A percentile compares a stretch with the other conserved stretches of the same genome.
phyloP scores from a whole-genome alignment of 768 basidiomycete species.

The Mycena polygramma region DNA sequence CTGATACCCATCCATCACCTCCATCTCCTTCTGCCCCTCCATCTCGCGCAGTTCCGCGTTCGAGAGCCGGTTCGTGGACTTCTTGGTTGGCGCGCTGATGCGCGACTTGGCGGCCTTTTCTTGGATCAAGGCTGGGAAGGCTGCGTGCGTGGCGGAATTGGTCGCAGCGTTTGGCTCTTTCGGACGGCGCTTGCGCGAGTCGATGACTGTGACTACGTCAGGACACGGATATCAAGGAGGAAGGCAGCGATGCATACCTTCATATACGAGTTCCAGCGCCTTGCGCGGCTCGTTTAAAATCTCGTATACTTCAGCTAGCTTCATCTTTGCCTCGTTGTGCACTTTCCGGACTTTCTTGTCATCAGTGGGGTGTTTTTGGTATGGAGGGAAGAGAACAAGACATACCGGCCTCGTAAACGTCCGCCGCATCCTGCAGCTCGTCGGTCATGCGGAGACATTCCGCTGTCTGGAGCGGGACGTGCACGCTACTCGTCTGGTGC shows the following conservation, averaged over 20 bases:
- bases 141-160: not conserved
- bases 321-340: slow-evolving; percentile 88
- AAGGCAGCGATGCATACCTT: slow-evolving; percentile 64
- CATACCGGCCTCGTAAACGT: slow-evolving; percentile 87
- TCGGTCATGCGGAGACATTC: slow-evolving; percentile 85
- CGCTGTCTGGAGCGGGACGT: slow-evolving; percentile 82
- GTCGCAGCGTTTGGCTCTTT: slow-evolving; percentile 39
- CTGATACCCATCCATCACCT: slow-evolving; percentile 69
- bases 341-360: slow-evolving; percentile 71
- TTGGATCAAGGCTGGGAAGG: slow-evolving; percentile 9
- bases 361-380: not conserved
- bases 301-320: slow-evolving; percentile 92
- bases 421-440: slow-evolving; percentile 80
- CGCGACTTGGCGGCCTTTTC: slow-evolving; percentile 8
- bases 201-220: slow-evolving; percentile 59
- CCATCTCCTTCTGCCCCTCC: slow-evolving; percentile 77
- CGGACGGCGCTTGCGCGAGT: slow-evolving; percentile 66
- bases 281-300: slow-evolving; percentile 82
- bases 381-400: slow-evolving; percentile 1
- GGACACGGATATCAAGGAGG: not conserved
- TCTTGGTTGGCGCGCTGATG: slow-evolving; percentile 44
- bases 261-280: slow-evolving; percentile 85
- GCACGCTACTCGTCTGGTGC: slow-evolving; percentile 77
- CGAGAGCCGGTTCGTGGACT: slow-evolving; percentile 61
- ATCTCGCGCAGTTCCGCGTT: slow-evolving; percentile 71